These are phyloP conservation scores for Yamadazyma diddensiae DNA, from an alignment of 1,139 yeast species.

Conservation along the genomic window DNA sequence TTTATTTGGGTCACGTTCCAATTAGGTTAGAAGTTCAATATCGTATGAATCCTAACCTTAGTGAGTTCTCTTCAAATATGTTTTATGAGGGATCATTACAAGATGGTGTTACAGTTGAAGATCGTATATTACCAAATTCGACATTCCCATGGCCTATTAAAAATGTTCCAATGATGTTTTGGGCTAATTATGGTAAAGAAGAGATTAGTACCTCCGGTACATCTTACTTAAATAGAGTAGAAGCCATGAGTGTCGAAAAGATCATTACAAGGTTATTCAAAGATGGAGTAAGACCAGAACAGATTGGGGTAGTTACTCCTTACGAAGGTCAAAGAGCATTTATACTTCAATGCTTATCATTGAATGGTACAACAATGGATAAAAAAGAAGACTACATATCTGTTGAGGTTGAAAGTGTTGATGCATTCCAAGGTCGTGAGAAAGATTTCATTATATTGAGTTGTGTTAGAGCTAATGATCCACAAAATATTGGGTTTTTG, in stretches of 20 bases:
- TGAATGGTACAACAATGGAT: conserved; percentile 64
- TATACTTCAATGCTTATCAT: conserved; percentile 71
- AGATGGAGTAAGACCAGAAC: conserved; percentile 78
- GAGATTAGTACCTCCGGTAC: conserved; percentile 83
- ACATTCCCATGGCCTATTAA: conserved; percentile 88
- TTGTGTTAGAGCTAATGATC: conserved; percentile 89
- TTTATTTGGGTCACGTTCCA: conserved; percentile 82
- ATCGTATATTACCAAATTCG: conserved; percentile 54
- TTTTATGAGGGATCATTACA: conserved; percentile 91
- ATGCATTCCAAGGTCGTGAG: conserved; percentile 96
- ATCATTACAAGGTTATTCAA: conserved; percentile 69
- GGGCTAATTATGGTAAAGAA: conserved; percentile 89
- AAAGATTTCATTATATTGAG: conserved; percentile 86
- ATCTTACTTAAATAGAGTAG: conserved; percentile 83
- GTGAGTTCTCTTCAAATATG: conserved; percentile 89
- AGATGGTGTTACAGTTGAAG: conserved; percentile 81
- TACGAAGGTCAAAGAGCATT: conserved; percentile 93
- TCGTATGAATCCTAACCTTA: conserved; percentile 88
- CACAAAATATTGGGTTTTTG: conserved; percentile 80
- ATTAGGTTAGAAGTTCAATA: conserved; percentile 88
- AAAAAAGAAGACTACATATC: conserved; percentile 58
- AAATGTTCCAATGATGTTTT: conserved; percentile 88
- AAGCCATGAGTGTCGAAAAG: conserved; percentile 88
- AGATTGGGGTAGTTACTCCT: conserved; percentile 91
- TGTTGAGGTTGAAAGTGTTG: conserved; percentile 90